These are phyloP conservation scores for Trichophaea hybrida DNA, from an alignment of 2,329 filamentous ascomycete genomes.

Conservation along the genomic window DNA sequence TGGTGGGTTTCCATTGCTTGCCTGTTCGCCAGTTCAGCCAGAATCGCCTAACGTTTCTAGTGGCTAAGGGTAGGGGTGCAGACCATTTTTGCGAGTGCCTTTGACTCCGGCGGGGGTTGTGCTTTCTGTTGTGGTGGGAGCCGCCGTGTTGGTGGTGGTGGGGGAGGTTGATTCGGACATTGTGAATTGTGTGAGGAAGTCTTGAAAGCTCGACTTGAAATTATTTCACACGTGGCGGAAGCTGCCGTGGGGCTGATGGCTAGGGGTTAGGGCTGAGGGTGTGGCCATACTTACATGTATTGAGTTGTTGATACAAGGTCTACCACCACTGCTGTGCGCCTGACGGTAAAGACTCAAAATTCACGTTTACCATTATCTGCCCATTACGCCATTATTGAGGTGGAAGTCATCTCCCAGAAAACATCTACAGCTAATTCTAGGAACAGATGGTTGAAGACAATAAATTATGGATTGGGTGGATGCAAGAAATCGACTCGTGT, in stretches of 20 bases:
- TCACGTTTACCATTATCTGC: too few species aligned
- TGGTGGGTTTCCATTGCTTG: slow-evolving; percentile 81
- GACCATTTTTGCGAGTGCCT: slow-evolving; percentile 4
- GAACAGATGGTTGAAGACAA: too few species aligned
- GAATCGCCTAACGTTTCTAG: background rate
- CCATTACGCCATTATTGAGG: too few species aligned
- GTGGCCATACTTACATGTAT: background rate
- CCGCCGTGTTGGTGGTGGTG: background rate
- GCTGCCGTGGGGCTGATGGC: background rate
- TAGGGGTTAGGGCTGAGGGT: background rate
- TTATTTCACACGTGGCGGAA: background rate
- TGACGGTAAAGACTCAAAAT: too few species aligned
- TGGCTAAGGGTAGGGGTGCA: background rate
- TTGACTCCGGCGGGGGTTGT: background rate
- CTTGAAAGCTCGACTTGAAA: background rate
- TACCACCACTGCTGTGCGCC: too few species aligned
- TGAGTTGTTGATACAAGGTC: background rate
- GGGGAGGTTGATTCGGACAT: background rate
- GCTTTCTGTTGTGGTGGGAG: background rate
- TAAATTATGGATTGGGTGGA: too few species aligned
- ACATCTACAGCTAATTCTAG: too few species aligned
- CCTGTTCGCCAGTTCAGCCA: slow-evolving; percentile 39
- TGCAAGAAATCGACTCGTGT: too few species aligned
- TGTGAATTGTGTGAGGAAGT: background rate
- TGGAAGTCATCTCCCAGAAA: too few species aligned